Conservation (phyloP, 2,329 filamentous ascomycete genomes). For the Hypoxylon rubiginosum region DNA sequence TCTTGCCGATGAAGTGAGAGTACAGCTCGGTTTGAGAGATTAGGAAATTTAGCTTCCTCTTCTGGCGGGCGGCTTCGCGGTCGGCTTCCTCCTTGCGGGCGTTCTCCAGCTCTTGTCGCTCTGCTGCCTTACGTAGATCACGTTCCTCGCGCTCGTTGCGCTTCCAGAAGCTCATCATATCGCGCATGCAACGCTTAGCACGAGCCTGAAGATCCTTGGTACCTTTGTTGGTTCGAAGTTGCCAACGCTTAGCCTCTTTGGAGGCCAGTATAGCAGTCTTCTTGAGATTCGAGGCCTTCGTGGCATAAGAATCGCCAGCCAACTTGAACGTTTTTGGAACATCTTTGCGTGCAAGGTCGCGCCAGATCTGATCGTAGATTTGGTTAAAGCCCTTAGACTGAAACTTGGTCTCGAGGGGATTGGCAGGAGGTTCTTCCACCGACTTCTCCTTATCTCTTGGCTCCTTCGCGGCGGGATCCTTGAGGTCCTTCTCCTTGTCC, state of each 20-base stretch:
- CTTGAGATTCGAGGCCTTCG: slow-evolving; percentile 93
- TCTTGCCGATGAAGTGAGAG: slow-evolving; percentile 99
- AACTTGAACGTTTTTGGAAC: slow-evolving; percentile 92
- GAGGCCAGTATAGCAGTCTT: slow-evolving; percentile 97
- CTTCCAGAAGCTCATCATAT: slow-evolving; percentile 99
- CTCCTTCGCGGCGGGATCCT: slow-evolving; percentile 59
- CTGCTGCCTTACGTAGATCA: slow-evolving; percentile 91
- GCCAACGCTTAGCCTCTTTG: slow-evolving; percentile 97
- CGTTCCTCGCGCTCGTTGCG: slow-evolving; percentile 97
- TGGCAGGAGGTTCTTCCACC: slow-evolving; percentile 52
- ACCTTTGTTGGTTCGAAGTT: slow-evolving; percentile 97
- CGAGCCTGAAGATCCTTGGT: slow-evolving; percentile 97
- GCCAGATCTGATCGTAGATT: slow-evolving; percentile 97
- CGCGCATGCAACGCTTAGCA: slow-evolving; percentile 97
- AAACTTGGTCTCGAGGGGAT: slow-evolving; percentile 73
- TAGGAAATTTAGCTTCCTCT: slow-evolving; percentile 98
- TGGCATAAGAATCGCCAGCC: slow-evolving; percentile 86
- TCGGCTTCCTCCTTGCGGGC: slow-evolving; percentile 97
- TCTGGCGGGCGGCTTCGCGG: slow-evolving; percentile 95
- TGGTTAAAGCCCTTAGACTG: slow-evolving; percentile 95
- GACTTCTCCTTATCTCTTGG: slow-evolving; percentile 58
- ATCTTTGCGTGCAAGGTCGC: slow-evolving; percentile 93
- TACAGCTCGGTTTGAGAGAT: slow-evolving; percentile 99
- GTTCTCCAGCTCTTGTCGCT: slow-evolving; percentile 95
- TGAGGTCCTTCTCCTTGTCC: slow-evolving; percentile 59